Conservation (phyloP, 352 stramenopile species). For the Phytophthora tubulina region DNA sequence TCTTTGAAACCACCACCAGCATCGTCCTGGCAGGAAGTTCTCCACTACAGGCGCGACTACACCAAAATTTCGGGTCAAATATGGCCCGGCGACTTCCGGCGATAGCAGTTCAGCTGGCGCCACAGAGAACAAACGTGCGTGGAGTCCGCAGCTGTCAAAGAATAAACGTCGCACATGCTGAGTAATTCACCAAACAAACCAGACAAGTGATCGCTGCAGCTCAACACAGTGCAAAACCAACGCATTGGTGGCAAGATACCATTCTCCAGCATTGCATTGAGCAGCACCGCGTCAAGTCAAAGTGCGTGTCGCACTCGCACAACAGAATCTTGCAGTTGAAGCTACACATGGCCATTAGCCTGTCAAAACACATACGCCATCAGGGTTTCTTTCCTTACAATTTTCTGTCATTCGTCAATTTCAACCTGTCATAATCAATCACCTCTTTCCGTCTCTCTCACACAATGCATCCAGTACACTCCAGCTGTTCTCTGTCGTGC, state of each 20-base stretch:
- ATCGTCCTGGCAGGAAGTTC: no score
- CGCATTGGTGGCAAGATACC: background rate
- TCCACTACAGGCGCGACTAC: background rate
- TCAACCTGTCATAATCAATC: background rate
- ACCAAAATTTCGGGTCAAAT: background rate
- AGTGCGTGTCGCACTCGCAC: constrained; percentile 14
- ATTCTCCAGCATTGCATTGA: background rate
- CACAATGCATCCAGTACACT: background rate
- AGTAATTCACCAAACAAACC: background rate
- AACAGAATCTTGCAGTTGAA: constrained; percentile 20
- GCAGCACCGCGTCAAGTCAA: constrained; percentile 8
- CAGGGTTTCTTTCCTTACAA: background rate
- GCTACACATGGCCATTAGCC: background rate
- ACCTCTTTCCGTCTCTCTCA: constrained; percentile 5
- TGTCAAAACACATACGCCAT: background rate
- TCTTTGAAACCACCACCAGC: no score
- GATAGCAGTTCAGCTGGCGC: background rate
- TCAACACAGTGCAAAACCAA: background rate
- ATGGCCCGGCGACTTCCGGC: background rate
- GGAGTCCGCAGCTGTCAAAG: background rate
- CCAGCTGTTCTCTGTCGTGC: constrained; percentile 33
- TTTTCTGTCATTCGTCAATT: background rate
- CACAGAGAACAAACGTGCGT: constrained; percentile 3
- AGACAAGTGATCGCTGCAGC: background rate
- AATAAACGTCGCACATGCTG: background rate